Conservation (phyloP, 495 filamentous ascomycete species). For the Aspergillus cavernicola region DNA sequence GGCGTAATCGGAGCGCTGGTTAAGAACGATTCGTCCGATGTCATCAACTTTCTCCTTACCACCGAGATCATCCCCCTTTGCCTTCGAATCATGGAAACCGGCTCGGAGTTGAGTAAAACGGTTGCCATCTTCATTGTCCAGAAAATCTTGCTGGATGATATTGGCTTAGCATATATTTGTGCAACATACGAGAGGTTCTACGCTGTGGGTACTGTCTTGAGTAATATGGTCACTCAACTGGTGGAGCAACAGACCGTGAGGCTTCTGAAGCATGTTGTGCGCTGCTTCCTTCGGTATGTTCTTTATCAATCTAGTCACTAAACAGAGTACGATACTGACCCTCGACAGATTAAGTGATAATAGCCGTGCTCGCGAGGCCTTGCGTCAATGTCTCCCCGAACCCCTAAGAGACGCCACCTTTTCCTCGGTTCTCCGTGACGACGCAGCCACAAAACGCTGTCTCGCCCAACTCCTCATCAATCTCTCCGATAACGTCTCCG, state of each 20-base stretch:
- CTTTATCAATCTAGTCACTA: neutral
- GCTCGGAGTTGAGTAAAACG: constrained; percentile 96
- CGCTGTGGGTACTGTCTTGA: constrained; percentile 93
- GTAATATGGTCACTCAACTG: constrained; percentile 96
- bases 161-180: constrained; percentile 97
- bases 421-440: constrained; percentile 91
- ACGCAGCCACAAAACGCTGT: constrained; percentile 97
- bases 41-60: constrained; percentile 97
- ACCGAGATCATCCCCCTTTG: constrained; percentile 99
- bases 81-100: constrained; percentile 98
- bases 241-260: constrained; percentile 97
- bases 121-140: constrained; percentile 99
- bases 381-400: constrained; percentile 94
- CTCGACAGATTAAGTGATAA: constrained; percentile 81
- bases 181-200: constrained; percentile 99
- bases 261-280: constrained; percentile 94
- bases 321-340: neutral
- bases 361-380: constrained; percentile 88
- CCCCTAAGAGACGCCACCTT: constrained; percentile 96
- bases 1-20: constrained; percentile 96
- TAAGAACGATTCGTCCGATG: constrained; percentile 98
- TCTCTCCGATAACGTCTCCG: constrained; percentile 86
- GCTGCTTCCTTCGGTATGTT: constrained; percentile 88
- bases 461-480: constrained; percentile 96
- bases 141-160: constrained; percentile 96